Base-by-base conservation (phyloP, 371 early-diverging fungal genomes). In the Conidiobolus coronatus region DNA sequence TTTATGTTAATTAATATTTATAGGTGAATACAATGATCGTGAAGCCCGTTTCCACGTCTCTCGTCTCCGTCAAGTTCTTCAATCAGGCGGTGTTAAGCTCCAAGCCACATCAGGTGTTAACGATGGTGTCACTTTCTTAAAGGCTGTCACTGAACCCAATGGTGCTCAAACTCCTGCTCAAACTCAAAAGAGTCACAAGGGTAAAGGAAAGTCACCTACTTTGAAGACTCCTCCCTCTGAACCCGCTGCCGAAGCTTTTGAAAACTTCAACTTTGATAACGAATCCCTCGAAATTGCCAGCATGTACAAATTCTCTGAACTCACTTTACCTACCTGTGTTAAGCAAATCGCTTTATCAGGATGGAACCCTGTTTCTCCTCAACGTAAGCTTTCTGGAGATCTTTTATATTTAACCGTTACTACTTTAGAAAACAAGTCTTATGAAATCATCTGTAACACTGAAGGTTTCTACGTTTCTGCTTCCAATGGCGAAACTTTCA, bases 341-440 rank as follows among this genome's bases (percentile, higher is more conserved):
- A 77, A 77, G 53, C 69, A 70, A 51, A 54, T 93, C 42, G 50
- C 72, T 12, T 58, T 86, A 23, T 91, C 91, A 44, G 75, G 79
- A 15, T 91, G 90, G 90, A 91, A 89, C 57, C 89, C 90, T 20
- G 84, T 86, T 2, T 82, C 88, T 12, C 77, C 73, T 41, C 55
- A 70, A 50, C 78, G 78, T 45, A 68, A 73, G 47, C 60, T 43
- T 13, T n/a, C 45, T 56, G 57, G 74, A 38, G 90, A 94, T 56
- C 66, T 91, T 46, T 53, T 91, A 47, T 94, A 92, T 60, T 57
- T 94, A 41, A 63, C 62, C 21, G 74, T 79, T 15, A 73, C 68
- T 8, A 90, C 90, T 5, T 60, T 91, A 36, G 95, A 92, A 59
- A 71, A 69, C 45, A 74, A 80, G 51, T 67, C 63, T 17, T 61